These are phyloP conservation scores for Microsporum canis DNA, from an alignment of 2,329 filamentous ascomycete genomes.

Conservation along the genomic window DNA sequence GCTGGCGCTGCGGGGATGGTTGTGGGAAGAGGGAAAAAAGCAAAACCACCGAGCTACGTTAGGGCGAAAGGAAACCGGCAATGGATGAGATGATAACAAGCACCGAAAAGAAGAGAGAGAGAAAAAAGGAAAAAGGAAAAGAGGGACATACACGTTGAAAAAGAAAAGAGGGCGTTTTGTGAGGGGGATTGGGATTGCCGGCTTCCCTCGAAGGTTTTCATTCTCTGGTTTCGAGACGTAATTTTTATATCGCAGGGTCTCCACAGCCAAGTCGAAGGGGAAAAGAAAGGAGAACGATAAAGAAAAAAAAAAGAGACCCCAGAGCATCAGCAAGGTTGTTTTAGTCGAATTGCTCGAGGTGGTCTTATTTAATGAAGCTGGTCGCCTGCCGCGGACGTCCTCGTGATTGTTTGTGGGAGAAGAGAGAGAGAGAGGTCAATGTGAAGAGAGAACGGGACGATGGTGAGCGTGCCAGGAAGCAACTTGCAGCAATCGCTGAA, in stretches of 20 bases:
- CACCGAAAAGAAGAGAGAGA: background rate
- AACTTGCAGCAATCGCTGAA: slow-evolving; percentile 1
- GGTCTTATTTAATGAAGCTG: background rate
- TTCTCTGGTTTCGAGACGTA: background rate
- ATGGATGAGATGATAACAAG: background rate
- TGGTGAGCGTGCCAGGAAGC: background rate
- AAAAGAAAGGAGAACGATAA: background rate
- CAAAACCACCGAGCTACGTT: background rate
- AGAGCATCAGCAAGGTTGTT: background rate
- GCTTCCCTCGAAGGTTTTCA: background rate
- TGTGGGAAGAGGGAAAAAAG: background rate
- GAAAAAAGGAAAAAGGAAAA: background rate
- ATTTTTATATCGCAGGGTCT: background rate
- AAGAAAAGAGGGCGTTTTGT: background rate
- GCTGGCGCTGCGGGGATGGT: background rate
- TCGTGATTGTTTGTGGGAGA: background rate
- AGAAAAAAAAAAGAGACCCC: background rate
- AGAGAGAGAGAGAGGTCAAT: background rate
- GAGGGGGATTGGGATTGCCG: background rate
- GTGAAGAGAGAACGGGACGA: background rate
- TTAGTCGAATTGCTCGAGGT: background rate
- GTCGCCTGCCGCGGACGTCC: background rate
- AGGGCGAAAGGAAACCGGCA: background rate
- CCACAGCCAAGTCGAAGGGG: background rate
- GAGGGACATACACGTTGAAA: background rate